A percentile compares a stretch with the other conserved stretches of the same genome.
These are phyloP conservation scores for Parathielavia appendiculata DNA, from an alignment of 495 filamentous ascomycete species.

Conservation along the genomic window DNA sequence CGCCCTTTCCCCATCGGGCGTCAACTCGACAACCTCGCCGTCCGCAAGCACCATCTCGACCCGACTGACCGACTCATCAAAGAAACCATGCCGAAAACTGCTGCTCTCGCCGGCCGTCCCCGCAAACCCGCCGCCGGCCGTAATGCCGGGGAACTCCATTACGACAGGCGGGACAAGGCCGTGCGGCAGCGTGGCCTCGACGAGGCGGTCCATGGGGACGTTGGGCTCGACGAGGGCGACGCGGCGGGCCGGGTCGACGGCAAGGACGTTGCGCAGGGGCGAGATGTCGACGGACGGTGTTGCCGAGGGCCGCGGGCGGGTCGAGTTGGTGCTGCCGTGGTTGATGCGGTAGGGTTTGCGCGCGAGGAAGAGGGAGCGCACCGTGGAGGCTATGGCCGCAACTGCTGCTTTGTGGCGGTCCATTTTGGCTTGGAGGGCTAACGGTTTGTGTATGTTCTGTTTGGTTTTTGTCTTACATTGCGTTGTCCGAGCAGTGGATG, in stretches of 20 bases:
- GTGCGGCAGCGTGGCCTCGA: constrained; percentile 46
- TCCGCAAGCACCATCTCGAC: constrained; percentile 56
- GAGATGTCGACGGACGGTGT: constrained; percentile 48
- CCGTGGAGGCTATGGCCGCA: constrained; percentile 33
- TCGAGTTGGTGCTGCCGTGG: constrained; percentile 73
- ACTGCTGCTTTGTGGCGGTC: constrained; percentile 25
- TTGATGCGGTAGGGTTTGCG: constrained; percentile 65
- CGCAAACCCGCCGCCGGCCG: constrained; percentile 58
- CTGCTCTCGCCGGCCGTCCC: constrained; percentile 58
- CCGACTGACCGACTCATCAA: constrained; percentile 50
- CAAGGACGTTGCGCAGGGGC: constrained; percentile 49
- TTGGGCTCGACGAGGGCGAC: constrained; percentile 58
- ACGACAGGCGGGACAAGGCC: constrained; percentile 55
- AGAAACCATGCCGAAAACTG: constrained; percentile 55
- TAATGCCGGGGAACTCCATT: constrained; percentile 63
- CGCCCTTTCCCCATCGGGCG: constrained; percentile 33
- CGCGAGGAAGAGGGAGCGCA: constrained; percentile 52
- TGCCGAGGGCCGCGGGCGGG: constrained; percentile 48
- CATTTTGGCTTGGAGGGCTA: constrained; percentile 13
- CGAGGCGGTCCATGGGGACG: constrained; percentile 57
- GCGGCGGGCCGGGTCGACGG: constrained; percentile 41
- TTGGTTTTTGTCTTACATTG: constrained; percentile 7
- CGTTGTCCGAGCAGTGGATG: not conserved
- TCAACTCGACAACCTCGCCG: constrained; percentile 42
- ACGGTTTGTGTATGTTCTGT: not conserved